Base-by-base conservation (phyloP, 2,329 filamentous ascomycete species). In the Xylaria multiplex region DNA sequence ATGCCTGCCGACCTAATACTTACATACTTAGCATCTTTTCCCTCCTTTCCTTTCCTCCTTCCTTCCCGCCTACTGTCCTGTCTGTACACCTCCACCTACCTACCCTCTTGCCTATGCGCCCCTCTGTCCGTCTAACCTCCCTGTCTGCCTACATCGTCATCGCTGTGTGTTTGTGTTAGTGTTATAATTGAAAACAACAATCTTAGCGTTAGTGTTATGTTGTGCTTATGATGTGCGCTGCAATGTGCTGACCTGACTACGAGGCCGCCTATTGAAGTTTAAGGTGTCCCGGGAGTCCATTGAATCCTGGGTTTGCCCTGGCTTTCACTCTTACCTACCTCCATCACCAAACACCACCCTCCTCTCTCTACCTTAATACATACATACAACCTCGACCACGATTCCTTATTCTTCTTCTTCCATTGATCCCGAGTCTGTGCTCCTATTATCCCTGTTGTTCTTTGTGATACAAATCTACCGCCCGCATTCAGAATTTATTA, bases 401-500 rank as follows among this genome's bases (percentile, higher is more conserved):
- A n/a, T 32, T 22, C 19, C 32, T 27, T 35, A 40, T 16, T 54
- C 35, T 45, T 22, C 57, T 8, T 52, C 37, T 6, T 30, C 42
- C 35, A 40, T 49, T 43, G 22, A 55, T 43, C 8, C n/a, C 5
- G 7, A 50, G 56, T 40, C 56, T 42, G 57, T 58, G 52, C 53
- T 54, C 54, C 32, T 43, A 27, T 32, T 56, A 35, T 35, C 49
- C 65, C 65, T 65, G 53, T 45, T 55, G 16, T 61, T 48, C 65
- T 62, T 61, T 62, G 65, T 67, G 62, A 62, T 67, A 65, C 65
- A 65, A 64, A 50, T 46, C 46, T 52, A 55, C 54, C 22, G 37
- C 48, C 65, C 35, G 57, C 65, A 64, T 67, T 62, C 65, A 65
- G 58, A 58, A 43, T 37, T 56, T 56, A 56, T 9, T 42, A 66